Conservation (phyloP, 75 land plant species). For the Cryptomeria japonica region DNA sequence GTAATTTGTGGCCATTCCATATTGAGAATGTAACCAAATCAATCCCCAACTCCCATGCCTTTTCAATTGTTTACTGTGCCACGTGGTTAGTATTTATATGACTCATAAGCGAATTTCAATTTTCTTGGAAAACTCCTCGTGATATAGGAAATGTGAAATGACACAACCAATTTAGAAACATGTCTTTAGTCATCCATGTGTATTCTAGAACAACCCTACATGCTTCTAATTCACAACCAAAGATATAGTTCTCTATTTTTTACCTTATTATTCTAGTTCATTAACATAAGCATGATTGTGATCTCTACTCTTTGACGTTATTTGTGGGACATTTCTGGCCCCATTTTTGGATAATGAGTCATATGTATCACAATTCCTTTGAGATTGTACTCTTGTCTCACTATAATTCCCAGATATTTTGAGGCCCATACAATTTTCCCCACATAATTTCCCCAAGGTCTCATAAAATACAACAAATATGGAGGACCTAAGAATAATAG, state of each 20-base stretch:
- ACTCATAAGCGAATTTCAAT: too few relatives aligned
- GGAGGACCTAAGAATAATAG: background rate
- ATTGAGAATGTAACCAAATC: too few relatives aligned
- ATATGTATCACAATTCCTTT: background rate
- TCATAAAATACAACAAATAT: background rate
- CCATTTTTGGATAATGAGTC: background rate
- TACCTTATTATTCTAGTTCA: background rate
- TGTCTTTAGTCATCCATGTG: too few relatives aligned
- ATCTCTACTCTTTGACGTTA: background rate
- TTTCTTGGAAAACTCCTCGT: too few relatives aligned
- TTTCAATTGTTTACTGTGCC: too few relatives aligned
- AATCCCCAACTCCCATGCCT: too few relatives aligned
- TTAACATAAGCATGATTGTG: background rate
- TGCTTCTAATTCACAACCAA: too few relatives aligned
- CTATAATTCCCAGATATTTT: background rate
- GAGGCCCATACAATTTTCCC: background rate
- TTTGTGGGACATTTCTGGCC: background rate
- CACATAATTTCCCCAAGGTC: background rate
- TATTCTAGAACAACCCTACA: too few relatives aligned
- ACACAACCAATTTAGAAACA: too few relatives aligned
- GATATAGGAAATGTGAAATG: too few relatives aligned
- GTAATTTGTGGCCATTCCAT: too few relatives aligned
- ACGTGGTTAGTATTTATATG: too few relatives aligned
- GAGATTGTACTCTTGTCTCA: background rate
- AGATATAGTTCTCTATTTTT: background rate